phyloP scores from a whole-genome alignment of 1,284 basidiomycete species.

The Ganoderma lucidum region DNA sequence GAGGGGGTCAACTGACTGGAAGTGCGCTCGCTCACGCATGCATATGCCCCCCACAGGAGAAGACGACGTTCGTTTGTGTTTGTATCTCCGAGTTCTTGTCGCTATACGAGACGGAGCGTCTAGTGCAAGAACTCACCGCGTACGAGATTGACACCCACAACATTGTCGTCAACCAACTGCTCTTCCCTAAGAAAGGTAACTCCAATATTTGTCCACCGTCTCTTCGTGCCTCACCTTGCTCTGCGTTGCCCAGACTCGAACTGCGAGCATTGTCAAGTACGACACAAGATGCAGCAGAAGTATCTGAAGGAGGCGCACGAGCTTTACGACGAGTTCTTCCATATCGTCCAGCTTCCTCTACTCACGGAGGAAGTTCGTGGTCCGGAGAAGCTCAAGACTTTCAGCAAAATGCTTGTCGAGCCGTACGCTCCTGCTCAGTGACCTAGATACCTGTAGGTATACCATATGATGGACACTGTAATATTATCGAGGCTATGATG shows the following conservation, averaged over 20 bases:
- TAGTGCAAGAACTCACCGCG: slow-evolving; percentile 94
- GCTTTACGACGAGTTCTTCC: slow-evolving; percentile 97
- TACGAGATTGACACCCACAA: slow-evolving; percentile 99
- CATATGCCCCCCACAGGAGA: slow-evolving; percentile 67
- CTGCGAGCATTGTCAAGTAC: slow-evolving; percentile 95
- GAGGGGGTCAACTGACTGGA: background rate
- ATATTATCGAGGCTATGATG: slow-evolving; percentile 17
- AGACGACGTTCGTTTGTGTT: slow-evolving; percentile 98
- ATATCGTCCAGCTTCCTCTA: slow-evolving; percentile 91
- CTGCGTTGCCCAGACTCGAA: slow-evolving; percentile 69
- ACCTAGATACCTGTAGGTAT: slow-evolving; percentile 10
- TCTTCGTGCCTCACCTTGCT: slow-evolving; percentile 6
- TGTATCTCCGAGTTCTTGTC: slow-evolving; percentile 99
- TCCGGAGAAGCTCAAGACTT: slow-evolving; percentile 90
- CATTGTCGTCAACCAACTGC: slow-evolving; percentile 97
- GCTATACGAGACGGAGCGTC: slow-evolving; percentile 96
- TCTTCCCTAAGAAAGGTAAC: slow-evolving; percentile 90
- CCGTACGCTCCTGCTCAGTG: slow-evolving; percentile 53
- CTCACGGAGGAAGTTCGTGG: slow-evolving; percentile 98
- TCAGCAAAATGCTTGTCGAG: slow-evolving; percentile 86
- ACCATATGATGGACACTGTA: slow-evolving; percentile 23
- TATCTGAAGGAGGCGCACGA: slow-evolving; percentile 95
- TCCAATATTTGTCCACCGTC: slow-evolving; percentile 36
- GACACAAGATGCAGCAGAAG: slow-evolving; percentile 98
- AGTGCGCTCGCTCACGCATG: background rate